Conservation (phyloP, 2,329 filamentous ascomycete genomes). For the Cylindrodendrum hubeiense region DNA sequence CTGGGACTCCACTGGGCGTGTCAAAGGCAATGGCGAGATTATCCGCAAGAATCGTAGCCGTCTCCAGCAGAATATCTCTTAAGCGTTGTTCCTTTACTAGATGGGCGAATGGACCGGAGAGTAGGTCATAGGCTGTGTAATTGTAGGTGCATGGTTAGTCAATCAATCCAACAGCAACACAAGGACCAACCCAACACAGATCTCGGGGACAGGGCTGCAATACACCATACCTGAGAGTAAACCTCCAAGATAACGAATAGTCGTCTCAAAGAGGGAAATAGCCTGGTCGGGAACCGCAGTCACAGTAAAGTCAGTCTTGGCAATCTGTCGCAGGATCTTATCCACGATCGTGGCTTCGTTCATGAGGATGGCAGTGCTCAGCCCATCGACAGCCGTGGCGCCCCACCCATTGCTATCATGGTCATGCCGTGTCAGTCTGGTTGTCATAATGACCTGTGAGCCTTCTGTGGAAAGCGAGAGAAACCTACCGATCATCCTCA, state of each 20-base stretch:
- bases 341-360: conserved; percentile 28
- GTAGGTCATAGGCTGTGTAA: conserved; percentile 30
- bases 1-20: conserved; percentile 34
- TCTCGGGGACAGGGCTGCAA: not conserved
- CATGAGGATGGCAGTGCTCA: conserved; percentile 39
- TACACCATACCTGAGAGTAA: conserved; percentile 23
- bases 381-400: conserved; percentile 34
- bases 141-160: not conserved
- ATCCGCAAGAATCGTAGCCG: conserved; percentile 24
- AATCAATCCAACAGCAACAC: not conserved
- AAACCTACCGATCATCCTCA: conserved; percentile 33
- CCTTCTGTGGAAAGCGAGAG: not conserved
- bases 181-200: not conserved
- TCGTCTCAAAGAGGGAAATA: conserved; percentile 34
- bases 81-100: conserved; percentile 2
- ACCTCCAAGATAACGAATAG: conserved; percentile 35
- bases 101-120: conserved; percentile 30
- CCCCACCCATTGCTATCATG: conserved; percentile 37
- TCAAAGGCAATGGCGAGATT: conserved; percentile 35
- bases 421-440: not conserved
- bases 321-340: conserved; percentile 33
- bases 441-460: no score
- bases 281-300: conserved; percentile 16
- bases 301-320: conserved; percentile 27
- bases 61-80: not conserved